Percentiles rank a stretch among this genome's conserved stretches.
Conservation (phyloP, 73 alveolate species). For the Blepharisma japonicum region DNA sequence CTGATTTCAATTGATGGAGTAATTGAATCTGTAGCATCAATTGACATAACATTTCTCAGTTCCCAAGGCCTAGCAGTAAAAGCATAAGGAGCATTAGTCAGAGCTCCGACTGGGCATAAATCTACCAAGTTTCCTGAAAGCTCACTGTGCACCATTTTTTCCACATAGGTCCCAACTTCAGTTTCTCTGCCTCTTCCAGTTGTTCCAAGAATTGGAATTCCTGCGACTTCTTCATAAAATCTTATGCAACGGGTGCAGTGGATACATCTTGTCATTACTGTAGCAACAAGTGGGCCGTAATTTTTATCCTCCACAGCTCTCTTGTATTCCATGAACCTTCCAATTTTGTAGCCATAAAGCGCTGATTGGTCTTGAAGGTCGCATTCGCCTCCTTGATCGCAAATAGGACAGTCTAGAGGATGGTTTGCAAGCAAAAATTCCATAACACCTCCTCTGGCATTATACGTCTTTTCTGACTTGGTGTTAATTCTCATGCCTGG, state of each 20-base stretch:
- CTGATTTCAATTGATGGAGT: constrained; percentile 73
- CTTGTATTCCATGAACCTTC: constrained; percentile 80
- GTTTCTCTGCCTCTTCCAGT: constrained; percentile 82
- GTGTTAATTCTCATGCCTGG: constrained; percentile 85
- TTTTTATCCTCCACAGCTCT: constrained; percentile 90
- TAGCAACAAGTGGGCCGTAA: constrained; percentile 81
- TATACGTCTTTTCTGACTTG: constrained; percentile 77
- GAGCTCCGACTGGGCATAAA: constrained; percentile 94
- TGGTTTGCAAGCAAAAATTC: constrained; percentile 92
- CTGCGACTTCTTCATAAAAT: constrained; percentile 81
- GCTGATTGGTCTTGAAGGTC: constrained; percentile 82
- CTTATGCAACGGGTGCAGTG: constrained; percentile 89
- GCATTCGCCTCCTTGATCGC: constrained; percentile 96
- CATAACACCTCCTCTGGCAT: constrained; percentile 92
- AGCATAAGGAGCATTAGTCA: constrained; percentile 79
- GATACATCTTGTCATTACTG: constrained; percentile 89
- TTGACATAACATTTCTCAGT: constrained; percentile 67
- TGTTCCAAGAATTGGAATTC: constrained; percentile 75
- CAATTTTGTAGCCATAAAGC: constrained; percentile 78
- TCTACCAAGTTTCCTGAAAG: constrained; percentile 84
- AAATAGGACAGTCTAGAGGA: constrained; percentile 92
- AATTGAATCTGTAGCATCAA: constrained; percentile 81
- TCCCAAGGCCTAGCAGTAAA: constrained; percentile 91
- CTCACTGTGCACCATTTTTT: constrained; percentile 78
- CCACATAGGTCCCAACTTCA: constrained; percentile 85